phyloP scores from a whole-genome alignment of 2,329 filamentous ascomycete genomes.

The Fusarium brachygibbosum region DNA sequence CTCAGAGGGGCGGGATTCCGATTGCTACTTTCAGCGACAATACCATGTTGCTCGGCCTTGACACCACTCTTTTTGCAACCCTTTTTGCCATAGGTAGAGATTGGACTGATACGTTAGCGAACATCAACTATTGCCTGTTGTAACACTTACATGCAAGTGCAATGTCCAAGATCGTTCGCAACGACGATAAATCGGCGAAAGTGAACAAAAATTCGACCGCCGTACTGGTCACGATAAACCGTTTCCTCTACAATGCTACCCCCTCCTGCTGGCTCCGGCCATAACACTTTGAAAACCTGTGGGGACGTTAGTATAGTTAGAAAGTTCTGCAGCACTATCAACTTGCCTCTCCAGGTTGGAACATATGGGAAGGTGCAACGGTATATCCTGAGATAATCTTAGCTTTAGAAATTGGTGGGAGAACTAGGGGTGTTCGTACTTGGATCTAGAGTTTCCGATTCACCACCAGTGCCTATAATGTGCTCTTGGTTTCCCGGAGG shows the following conservation, averaged over 20 bases:
- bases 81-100: constrained; percentile 67
- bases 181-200: constrained; percentile 69
- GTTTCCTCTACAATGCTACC: constrained; percentile 54
- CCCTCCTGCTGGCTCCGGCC: constrained; percentile 65
- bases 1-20: constrained; percentile 52
- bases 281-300: constrained; percentile 69
- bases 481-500: constrained; percentile 31
- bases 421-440: constrained; percentile 48
- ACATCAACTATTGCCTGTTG: background rate
- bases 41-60: constrained; percentile 66
- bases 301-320: background rate
- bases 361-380: constrained; percentile 55
- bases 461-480: constrained; percentile 37
- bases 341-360: constrained; percentile 58
- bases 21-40: constrained; percentile 59
- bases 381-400: constrained; percentile 55
- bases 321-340: background rate
- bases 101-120: constrained; percentile 59
- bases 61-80: constrained; percentile 67
- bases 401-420: constrained; percentile 1
- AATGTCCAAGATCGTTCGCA: constrained; percentile 65
- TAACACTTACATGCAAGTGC: constrained; percentile 66
- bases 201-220: constrained; percentile 61
- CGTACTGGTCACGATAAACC: constrained; percentile 53
- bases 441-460: constrained; percentile 53